A percentile compares a stretch with the other conserved stretches of the same genome.
These are phyloP conservation scores for Gossypium mustelinum DNA, from an alignment of 345 rosid genomes.

Conservation along the genomic window DNA sequence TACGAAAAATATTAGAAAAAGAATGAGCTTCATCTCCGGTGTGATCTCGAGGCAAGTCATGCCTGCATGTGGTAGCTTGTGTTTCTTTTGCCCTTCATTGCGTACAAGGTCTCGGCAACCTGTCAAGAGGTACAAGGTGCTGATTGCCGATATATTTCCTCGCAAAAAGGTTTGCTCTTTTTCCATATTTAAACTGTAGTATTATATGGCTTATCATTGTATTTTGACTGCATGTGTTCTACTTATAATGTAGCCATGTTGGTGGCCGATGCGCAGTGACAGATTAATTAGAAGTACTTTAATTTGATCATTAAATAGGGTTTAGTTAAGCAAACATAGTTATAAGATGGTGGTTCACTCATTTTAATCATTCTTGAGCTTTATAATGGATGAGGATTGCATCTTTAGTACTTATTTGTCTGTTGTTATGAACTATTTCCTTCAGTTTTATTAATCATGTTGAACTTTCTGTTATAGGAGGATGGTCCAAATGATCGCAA, in stretches of 20 bases:
- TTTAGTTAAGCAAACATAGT: background rate
- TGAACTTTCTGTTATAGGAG: conserved; percentile 44
- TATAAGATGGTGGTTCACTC: background rate
- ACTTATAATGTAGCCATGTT: background rate
- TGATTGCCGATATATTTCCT: conserved; percentile 82
- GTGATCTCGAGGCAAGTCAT: conserved; percentile 80
- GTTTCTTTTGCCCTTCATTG: conserved; percentile 80
- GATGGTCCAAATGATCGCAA: conserved; percentile 88
- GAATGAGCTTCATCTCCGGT: conserved; percentile 63
- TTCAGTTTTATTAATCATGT: background rate
- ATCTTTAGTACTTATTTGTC: background rate
- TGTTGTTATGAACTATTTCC: background rate
- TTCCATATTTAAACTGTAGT: background rate
- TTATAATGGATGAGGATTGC: background rate
- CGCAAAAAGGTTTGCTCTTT: conserved; percentile 56
- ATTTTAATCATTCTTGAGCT: conserved; percentile 2
- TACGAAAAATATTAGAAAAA: conserved; percentile 19
- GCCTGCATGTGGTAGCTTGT: conserved; percentile 90
- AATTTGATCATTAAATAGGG: conserved; percentile 4
- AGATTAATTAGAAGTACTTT: background rate
- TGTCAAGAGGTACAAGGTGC: conserved; percentile 94
- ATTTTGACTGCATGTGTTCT: background rate
- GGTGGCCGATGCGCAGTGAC: background rate
- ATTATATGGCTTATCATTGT: background rate
- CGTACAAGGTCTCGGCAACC: conserved; percentile 96